phyloP scores from a whole-genome alignment of 1,284 basidiomycete genomes.

The Papiliotrema terrestris region DNA sequence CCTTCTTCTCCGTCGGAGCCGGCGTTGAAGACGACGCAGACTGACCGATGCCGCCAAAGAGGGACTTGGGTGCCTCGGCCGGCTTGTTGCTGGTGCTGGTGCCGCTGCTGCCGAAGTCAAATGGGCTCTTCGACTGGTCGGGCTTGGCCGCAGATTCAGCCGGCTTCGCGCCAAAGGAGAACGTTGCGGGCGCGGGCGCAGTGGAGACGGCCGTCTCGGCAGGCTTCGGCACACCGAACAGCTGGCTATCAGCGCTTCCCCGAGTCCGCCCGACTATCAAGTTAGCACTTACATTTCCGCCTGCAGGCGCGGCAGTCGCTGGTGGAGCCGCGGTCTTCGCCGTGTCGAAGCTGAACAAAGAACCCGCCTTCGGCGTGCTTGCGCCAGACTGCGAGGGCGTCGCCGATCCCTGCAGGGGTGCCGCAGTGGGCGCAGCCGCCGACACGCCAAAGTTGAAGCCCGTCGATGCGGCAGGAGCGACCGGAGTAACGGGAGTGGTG shows the following conservation, averaged over 20 bases:
- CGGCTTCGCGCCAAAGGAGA: conserved; percentile 6
- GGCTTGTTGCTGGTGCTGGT: conserved; percentile 1
- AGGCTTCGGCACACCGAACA: background rate
- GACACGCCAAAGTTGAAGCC: conserved; percentile 17
- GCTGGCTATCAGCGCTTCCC: too few species aligned
- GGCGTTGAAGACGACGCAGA: background rate
- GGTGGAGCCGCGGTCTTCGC: conserved; percentile 1
- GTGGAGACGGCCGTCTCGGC: conserved; percentile 7
- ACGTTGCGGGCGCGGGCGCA: background rate
- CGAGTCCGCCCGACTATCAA: too few species aligned
- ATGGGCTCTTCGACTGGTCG: too few species aligned
- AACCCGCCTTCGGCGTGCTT: background rate
- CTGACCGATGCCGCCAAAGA: background rate
- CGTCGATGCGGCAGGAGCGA: conserved; percentile 18
- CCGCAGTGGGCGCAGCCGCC: background rate
- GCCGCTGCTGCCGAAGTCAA: too few species aligned
- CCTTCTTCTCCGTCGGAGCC: background rate
- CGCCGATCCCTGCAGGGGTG: background rate
- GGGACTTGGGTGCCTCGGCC: background rate
- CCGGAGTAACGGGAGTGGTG: background rate
- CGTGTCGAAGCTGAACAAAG: conserved; percentile 19
- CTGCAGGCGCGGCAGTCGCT: too few species aligned
- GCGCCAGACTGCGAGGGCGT: background rate
- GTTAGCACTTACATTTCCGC: too few species aligned
- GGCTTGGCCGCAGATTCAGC: conserved; percentile 5